Conservation (phyloP, 1,284 basidiomycete species). For the Sphaerobolus stellatus region DNA sequence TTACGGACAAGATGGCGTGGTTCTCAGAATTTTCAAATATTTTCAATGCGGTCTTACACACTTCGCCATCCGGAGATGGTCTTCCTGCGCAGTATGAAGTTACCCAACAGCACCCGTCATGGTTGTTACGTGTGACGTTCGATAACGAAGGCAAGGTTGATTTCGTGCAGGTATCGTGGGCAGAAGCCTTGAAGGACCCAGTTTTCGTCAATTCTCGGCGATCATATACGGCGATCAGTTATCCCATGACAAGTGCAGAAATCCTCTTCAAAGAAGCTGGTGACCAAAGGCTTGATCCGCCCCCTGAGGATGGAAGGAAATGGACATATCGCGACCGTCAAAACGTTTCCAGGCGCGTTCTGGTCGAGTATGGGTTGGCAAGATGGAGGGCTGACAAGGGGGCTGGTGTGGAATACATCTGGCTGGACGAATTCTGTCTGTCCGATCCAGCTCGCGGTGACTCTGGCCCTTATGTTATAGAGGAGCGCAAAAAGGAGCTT, state of each 20-base stretch:
- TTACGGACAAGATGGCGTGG: too few species aligned
- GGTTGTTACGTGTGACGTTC: neutral
- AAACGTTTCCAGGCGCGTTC: neutral
- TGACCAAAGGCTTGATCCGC: neutral
- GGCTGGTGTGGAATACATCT: conserved; percentile 18
- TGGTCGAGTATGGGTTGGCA: neutral
- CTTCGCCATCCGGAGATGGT: neutral
- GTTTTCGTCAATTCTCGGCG: too few species aligned
- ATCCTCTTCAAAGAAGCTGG: neutral
- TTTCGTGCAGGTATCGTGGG: neutral
- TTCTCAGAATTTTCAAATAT: neutral
- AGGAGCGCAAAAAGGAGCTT: conserved; percentile 16
- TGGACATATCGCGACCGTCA: neutral
- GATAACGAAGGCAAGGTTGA: neutral
- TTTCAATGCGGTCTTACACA: neutral
- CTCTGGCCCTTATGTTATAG: too few species aligned
- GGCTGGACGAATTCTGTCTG: conserved; percentile 28
- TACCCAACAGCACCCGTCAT: neutral
- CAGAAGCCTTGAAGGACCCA: neutral
- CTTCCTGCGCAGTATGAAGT: neutral
- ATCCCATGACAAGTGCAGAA: neutral
- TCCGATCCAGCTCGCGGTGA: too few species aligned
- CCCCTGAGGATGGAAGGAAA: neutral
- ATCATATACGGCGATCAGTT: neutral
- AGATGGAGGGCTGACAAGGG: neutral